Evolutionary conservation across 2,329 filamentous ascomycete species (phyloP).

Genomic region (Aurifilum marmelostoma): DNA sequence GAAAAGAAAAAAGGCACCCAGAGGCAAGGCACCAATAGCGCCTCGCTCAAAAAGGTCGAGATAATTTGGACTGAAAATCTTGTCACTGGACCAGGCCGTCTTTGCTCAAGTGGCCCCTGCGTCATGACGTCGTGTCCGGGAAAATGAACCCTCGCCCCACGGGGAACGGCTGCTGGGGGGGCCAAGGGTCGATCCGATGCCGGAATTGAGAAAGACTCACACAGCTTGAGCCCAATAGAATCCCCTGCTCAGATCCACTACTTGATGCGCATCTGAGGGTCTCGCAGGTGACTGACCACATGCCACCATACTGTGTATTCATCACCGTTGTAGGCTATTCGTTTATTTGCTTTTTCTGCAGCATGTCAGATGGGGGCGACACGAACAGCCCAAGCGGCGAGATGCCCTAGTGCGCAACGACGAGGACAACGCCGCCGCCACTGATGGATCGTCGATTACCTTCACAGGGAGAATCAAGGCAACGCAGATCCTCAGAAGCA

Average conservation of each 20-base stretch:
- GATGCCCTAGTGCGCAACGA: too few relatives aligned
- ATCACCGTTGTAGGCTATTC: too few relatives aligned
- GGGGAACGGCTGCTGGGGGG: conserved; percentile 21
- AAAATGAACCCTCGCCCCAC: conserved; percentile 15
- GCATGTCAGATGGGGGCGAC: too few relatives aligned
- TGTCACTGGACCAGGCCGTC: conserved; percentile 7
- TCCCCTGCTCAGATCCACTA: background rate
- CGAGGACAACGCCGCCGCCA: too few relatives aligned
- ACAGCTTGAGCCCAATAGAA: background rate
- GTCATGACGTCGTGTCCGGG: conserved; percentile 19
- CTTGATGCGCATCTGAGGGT: background rate
- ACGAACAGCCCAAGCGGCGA: too few relatives aligned
- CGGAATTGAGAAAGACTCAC: conserved; percentile 2
- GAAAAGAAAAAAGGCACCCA: background rate
- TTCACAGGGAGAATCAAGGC: too few relatives aligned
- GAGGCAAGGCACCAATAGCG: background rate
- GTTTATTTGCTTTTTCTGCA: too few relatives aligned
- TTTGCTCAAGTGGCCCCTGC: background rate
- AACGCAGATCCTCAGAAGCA: too few relatives aligned
- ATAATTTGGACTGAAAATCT: conserved; percentile 13
- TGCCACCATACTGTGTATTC: too few relatives aligned
- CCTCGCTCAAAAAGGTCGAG: background rate
- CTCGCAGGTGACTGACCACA: background rate
- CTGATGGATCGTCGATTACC: too few relatives aligned
- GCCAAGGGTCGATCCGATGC: background rate